Conservation (phyloP, 2,329 filamentous ascomycete genomes). For the Rhynchosporium secalis region DNA sequence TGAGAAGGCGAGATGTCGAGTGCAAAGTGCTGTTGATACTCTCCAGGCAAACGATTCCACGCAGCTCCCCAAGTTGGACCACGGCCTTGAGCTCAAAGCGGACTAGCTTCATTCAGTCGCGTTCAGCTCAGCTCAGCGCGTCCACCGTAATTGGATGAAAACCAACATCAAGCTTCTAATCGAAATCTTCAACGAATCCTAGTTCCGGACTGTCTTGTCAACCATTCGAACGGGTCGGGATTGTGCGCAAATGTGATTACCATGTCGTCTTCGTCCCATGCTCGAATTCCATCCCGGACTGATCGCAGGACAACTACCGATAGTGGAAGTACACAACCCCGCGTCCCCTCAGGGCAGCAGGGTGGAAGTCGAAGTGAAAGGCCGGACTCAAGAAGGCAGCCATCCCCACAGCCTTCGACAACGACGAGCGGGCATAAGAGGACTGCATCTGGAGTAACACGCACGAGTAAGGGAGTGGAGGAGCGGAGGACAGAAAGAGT, state of each 20-base stretch:
- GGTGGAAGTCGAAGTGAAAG: conserved; percentile 32
- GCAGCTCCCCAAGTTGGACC: conserved; percentile 11
- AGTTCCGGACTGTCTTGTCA: not conserved
- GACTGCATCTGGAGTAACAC: conserved; percentile 55
- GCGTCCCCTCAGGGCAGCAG: conserved; percentile 34
- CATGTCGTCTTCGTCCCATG: conserved; percentile 40
- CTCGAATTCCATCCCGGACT: conserved; percentile 36
- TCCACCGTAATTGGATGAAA: not conserved
- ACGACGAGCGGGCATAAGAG: conserved; percentile 51
- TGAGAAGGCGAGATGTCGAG: conserved; percentile 10
- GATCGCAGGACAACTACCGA: conserved; percentile 37
- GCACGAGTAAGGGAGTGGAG: conserved; percentile 47
- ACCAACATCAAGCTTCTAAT: not conserved
- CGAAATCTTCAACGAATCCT: not conserved
- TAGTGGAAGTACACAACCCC: conserved; percentile 37
- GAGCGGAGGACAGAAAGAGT: conserved; percentile 56
- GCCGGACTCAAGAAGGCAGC: conserved; percentile 31
- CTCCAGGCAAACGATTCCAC: conserved; percentile 17
- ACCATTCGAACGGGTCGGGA: not conserved
- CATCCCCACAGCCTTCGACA: conserved; percentile 34
- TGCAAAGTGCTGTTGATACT: conserved; percentile 20
- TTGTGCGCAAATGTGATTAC: conserved; percentile 33
- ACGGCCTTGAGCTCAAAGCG: not conserved
- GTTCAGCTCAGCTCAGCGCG: conserved; percentile 6
- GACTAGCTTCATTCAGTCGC: conserved; percentile 14